phyloP scores from a whole-genome alignment of 2,329 filamentous ascomycete genomes.

The Xylaria digitata region DNA sequence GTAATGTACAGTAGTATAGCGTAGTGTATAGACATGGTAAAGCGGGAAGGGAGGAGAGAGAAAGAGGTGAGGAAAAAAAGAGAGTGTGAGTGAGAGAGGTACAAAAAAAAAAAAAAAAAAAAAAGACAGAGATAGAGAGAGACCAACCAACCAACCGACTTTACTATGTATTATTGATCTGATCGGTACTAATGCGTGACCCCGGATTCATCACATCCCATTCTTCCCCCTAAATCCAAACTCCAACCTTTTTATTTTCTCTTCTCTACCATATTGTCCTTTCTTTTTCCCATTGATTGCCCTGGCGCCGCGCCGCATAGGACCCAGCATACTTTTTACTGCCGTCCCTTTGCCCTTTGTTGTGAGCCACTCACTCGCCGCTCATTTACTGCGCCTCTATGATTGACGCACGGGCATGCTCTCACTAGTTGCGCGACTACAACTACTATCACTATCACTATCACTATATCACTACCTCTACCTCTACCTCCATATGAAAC shows the following conservation, averaged over 20 bases:
- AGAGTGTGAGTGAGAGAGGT: not conserved
- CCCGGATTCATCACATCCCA: constrained; percentile 30
- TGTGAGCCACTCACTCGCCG: constrained; percentile 19
- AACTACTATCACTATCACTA: not conserved
- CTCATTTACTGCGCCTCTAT: constrained; percentile 27
- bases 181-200: constrained; percentile 18
- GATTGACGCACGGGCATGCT: constrained; percentile 19
- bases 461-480: not conserved
- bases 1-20: no score
- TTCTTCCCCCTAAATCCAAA: constrained; percentile 31
- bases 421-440: constrained; percentile 4
- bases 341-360: constrained; percentile 25
- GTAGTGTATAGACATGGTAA: not conserved
- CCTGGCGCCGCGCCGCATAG: constrained; percentile 28
- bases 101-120: constrained; percentile 20
- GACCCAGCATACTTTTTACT: constrained; percentile 11
- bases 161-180: constrained; percentile 8
- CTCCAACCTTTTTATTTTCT: constrained; percentile 17
- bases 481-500: not conserved
- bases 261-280: constrained; percentile 9
- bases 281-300: constrained; percentile 21
- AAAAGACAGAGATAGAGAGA: constrained; percentile 2
- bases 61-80: not conserved
- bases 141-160: constrained; percentile 17
- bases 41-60: not conserved